Evolutionary conservation across 2,329 filamentous ascomycete genomes (phyloP).

Genomic region (Volutella citrinella): DNA sequence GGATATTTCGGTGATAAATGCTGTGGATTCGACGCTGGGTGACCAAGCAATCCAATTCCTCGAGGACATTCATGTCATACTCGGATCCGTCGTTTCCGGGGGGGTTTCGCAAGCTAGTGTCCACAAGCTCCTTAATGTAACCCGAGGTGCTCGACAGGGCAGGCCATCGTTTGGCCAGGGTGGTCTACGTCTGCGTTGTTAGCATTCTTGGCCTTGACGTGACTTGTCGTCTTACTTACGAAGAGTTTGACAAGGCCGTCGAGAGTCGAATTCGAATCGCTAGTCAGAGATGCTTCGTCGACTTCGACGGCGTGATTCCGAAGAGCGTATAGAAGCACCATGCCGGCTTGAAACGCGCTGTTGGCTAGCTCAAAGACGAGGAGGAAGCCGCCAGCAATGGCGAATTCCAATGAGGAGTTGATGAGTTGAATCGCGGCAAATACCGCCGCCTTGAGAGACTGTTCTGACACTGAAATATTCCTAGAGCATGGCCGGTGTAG

Average conservation of each 20-base stretch:
- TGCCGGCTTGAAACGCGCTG: not conserved
- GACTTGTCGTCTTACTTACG: too few relatives aligned
- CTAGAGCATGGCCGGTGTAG: constrained; percentile 12
- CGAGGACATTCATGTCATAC: constrained; percentile 13
- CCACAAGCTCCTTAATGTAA: constrained; percentile 14
- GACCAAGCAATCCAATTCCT: constrained; percentile 13
- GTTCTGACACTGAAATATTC: constrained; percentile 9
- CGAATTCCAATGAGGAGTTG: not conserved
- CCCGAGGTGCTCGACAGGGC: constrained; percentile 6
- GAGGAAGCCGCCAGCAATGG: not conserved
- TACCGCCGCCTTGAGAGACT: constrained; percentile 6
- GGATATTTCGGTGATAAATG: constrained; percentile 12
- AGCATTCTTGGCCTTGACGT: too few relatives aligned
- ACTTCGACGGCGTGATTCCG: not conserved
- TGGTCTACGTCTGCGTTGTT: not conserved
- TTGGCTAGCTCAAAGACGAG: constrained; percentile 1
- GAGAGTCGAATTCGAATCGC: not conserved
- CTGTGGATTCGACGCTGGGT: constrained; percentile 14
- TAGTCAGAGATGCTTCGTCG: not conserved
- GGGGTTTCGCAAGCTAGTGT: constrained; percentile 9
- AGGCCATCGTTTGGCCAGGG: constrained; percentile 6
- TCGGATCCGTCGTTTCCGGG: constrained; percentile 6
- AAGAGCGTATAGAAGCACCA: not conserved
- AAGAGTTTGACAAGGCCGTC: constrained; percentile 1
- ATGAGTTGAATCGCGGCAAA: constrained; percentile 4